These are phyloP conservation scores for Laguncularia racemosa DNA, from an alignment of 345 rosid genomes.

Conservation along the genomic window DNA sequence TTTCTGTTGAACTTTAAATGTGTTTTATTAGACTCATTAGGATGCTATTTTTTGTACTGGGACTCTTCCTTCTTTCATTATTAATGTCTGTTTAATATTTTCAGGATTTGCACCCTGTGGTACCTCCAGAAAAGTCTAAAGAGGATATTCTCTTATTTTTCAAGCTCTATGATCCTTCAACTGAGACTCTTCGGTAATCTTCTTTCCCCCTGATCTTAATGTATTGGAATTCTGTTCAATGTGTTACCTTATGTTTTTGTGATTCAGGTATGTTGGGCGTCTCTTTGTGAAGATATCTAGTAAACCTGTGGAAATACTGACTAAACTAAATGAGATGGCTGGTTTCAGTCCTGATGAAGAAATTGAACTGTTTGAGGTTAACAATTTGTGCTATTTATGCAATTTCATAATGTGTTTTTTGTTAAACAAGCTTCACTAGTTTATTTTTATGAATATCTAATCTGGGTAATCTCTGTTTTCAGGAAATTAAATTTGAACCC, in stretches of 20 bases:
- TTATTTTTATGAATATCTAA: too few relatives aligned
- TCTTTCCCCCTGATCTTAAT: constrained; percentile 4
- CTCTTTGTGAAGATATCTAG: constrained; percentile 72
- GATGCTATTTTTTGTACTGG: constrained; percentile 2
- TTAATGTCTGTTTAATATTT: constrained; percentile 1
- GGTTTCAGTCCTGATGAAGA: constrained; percentile 83
- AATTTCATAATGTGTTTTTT: background rate
- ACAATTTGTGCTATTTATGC: constrained; percentile 7
- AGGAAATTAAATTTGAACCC: constrained; percentile 97
- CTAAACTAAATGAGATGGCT: constrained; percentile 79
- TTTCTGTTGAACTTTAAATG: background rate
- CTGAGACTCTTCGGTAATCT: constrained; percentile 61
- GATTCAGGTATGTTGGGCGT: constrained; percentile 67
- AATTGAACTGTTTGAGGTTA: constrained; percentile 87
- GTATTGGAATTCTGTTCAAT: background rate
- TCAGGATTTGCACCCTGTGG: constrained; percentile 65
- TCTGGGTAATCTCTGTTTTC: constrained; percentile 13
- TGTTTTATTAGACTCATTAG: constrained; percentile 6
- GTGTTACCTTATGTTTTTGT: constrained; percentile 4
- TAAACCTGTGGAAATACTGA: constrained; percentile 66
- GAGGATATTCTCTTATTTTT: constrained; percentile 91
- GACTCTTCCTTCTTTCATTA: constrained; percentile 1
- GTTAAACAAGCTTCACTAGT: too few relatives aligned
- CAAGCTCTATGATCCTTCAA: constrained; percentile 78
- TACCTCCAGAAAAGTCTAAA: constrained; percentile 64